These are phyloP conservation scores for Phaeosphaeria sp. DNA, from an alignment of 2,329 filamentous ascomycete genomes.

Conservation along the genomic window DNA sequence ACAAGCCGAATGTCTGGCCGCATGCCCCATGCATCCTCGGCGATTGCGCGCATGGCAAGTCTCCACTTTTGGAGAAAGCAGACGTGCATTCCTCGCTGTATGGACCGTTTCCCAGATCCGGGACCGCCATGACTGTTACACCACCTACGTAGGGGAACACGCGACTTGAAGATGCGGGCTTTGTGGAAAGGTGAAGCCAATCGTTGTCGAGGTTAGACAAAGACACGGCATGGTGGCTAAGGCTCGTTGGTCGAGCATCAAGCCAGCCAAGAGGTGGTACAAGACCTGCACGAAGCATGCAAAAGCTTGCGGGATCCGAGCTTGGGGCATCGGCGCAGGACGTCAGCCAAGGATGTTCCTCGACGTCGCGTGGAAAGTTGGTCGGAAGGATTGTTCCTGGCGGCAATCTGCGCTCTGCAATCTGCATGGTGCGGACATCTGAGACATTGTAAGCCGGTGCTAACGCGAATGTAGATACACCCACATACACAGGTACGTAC, in stretches of 20 bases:
- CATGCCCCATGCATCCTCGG: neutral
- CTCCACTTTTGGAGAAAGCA: constrained; percentile 7
- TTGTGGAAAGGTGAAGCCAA: neutral
- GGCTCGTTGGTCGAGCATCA: neutral
- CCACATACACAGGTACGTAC: too few relatives aligned
- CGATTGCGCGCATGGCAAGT: neutral
- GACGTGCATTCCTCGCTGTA: neutral
- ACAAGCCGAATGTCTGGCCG: neutral
- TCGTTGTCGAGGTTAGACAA: neutral
- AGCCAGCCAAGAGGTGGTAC: neutral
- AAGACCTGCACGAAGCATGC: constrained; percentile 1
- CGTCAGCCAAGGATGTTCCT: constrained; percentile 3
- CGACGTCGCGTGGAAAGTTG: neutral
- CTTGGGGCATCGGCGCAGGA: neutral
- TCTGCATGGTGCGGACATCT: neutral
- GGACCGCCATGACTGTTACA: constrained; percentile 7
- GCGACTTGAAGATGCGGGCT: constrained; percentile 2
- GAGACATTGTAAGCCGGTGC: constrained; percentile 2
- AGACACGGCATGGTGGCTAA: neutral
- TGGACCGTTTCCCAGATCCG: constrained; percentile 26
- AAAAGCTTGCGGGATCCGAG: neutral
- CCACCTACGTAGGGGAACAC: constrained; percentile 32
- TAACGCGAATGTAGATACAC: neutral
- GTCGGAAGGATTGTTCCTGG: neutral
- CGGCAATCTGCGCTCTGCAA: neutral